Conservation (phyloP, 176 grass and related monocot genomes). For the Pharus latifolius region DNA sequence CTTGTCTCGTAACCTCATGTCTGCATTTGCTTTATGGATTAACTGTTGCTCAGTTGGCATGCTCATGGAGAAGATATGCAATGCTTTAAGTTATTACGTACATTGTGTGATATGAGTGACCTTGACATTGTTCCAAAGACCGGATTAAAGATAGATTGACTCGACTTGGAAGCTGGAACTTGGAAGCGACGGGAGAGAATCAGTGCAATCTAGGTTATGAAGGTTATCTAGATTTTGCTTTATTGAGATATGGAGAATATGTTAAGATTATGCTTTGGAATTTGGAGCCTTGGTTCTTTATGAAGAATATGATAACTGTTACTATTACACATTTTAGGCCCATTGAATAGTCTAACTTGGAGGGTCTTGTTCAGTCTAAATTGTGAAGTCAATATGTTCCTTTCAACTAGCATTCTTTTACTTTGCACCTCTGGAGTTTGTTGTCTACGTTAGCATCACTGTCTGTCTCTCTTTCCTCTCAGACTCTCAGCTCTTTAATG, state of each 20-base stretch:
- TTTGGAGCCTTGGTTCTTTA: background rate
- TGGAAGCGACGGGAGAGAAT: background rate
- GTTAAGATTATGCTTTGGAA: background rate
- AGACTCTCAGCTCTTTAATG: background rate
- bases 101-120: background rate
- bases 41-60: background rate
- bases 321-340: too few relatives aligned
- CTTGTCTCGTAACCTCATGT: background rate
- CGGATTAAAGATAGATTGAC: background rate
- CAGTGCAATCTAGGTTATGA: background rate
- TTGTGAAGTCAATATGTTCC: too few relatives aligned
- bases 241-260: constrained; percentile 1
- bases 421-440: background rate
- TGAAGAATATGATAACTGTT: background rate
- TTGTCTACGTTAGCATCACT: background rate
- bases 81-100: background rate
- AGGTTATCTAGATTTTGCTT: background rate
- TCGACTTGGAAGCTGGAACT: background rate
- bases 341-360: too few relatives aligned
- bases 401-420: too few relatives aligned
- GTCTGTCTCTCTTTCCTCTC: too few relatives aligned
- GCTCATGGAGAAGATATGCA: background rate
- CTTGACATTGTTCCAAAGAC: background rate
- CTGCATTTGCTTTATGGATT: background rate
- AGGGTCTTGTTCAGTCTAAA: too few relatives aligned